A percentile compares a stretch with the other conserved stretches of the same genome.
phyloP scores from a whole-genome alignment of 163 green algal genomes.

The Chloromonas sp. region DNA sequence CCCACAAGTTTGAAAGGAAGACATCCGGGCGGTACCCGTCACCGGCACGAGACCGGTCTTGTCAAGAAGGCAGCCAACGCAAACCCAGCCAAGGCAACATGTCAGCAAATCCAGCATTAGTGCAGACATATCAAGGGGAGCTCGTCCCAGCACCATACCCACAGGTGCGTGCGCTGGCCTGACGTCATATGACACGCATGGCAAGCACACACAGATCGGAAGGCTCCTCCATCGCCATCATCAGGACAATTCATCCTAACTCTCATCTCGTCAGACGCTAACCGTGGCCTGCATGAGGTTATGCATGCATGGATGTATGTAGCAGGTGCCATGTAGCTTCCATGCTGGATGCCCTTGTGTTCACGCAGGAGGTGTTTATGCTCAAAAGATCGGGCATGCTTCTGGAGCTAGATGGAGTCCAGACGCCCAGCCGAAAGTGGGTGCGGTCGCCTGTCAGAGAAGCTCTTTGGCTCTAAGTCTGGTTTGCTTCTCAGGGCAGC shows the following conservation, averaged over 20 bases:
- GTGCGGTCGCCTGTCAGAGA: neutral
- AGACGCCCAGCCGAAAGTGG: constrained; percentile 54
- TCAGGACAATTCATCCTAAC: neutral
- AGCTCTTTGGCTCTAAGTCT: neutral
- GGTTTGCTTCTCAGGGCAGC: neutral
- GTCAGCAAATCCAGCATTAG: constrained; percentile 70
- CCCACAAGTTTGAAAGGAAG: no score
- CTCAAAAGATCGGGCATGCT: constrained; percentile 49
- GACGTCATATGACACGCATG: neutral
- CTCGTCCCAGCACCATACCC: constrained; percentile 60
- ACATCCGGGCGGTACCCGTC: no score
- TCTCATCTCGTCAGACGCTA: neutral
- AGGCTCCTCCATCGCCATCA: no score
- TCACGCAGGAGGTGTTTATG: constrained; percentile 51
- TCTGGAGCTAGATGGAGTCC: constrained; percentile 56
- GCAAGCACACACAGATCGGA: no score
- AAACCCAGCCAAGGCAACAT: constrained; percentile 31
- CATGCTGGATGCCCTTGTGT: neutral
- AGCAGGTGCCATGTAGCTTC: no score
- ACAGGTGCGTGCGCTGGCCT: neutral
- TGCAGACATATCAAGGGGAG: constrained; percentile 17
- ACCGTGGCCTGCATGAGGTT: neutral
- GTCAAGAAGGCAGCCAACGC: neutral
- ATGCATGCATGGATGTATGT: neutral
- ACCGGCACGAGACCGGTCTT: neutral